Conservation (phyloP, 2,329 filamentous ascomycete species). For the Metarhizium sp. region DNA sequence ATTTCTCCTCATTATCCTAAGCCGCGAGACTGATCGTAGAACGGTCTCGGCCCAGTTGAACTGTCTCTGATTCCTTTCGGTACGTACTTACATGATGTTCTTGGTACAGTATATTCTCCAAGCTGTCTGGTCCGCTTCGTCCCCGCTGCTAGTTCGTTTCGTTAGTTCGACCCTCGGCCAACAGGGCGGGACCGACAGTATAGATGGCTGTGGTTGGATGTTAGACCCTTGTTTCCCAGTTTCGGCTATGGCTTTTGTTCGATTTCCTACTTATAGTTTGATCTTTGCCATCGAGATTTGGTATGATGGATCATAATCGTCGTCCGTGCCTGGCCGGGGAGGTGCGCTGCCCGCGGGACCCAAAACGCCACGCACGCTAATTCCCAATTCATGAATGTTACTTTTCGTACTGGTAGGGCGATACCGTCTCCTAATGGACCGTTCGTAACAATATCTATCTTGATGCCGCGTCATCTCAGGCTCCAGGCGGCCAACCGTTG, state of each 20-base stretch:
- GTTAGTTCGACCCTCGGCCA: too few species aligned
- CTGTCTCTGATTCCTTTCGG: not conserved
- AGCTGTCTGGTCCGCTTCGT: too few species aligned
- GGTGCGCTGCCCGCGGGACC: not conserved
- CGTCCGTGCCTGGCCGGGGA: not conserved
- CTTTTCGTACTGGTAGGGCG: not conserved
- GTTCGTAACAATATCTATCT: too few species aligned
- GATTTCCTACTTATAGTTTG: not conserved
- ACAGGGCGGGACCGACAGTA: too few species aligned
- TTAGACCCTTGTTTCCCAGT: not conserved
- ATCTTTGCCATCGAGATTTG: not conserved
- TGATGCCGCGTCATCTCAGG: too few species aligned
- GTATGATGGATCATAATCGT: not conserved
- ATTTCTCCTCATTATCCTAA: not conserved
- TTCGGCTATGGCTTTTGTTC: not conserved
- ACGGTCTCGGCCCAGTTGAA: constrained; percentile 1
- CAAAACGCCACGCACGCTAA: not conserved
- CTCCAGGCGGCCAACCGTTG: too few species aligned
- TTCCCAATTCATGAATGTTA: not conserved
- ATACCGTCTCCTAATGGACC: too few species aligned
- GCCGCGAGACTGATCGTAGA: not conserved
- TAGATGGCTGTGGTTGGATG: not conserved
- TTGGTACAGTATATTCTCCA: not conserved
- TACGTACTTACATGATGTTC: not conserved
- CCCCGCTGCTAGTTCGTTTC: too few species aligned